Evolutionary conservation across 2,329 filamentous ascomycete species (phyloP), one percentile per base, ranked within the genome.

Genomic region (Cordyceps tenuipes): DNA sequence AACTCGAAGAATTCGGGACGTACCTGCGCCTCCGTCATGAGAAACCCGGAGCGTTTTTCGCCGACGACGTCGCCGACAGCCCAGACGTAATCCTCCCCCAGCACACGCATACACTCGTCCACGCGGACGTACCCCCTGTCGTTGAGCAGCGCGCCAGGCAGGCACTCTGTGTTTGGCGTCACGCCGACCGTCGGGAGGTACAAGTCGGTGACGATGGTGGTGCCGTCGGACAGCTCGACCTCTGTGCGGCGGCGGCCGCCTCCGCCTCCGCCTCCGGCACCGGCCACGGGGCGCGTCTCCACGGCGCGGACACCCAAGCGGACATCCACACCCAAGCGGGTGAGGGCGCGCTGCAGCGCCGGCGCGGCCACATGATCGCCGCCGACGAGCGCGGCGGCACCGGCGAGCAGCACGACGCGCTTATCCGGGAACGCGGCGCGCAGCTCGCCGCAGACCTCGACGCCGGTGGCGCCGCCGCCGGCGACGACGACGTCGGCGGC

Each of bases 11-110:
- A 2, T 4, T 48, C 31, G 44, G 7, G 7, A 39, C 54, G 36
- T 60, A 76, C 76, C 68, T 83, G 81, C 64, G 81, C 80, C 61
- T 82, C 84, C 0, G 83, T 83, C 60, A 82, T 77, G 71, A 86
- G 79, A 66, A 85, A 85, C 1, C 82, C 82, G 6, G 82, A 77
- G 26, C 76, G 73, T 23, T 80, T 79, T 66, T 76, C 76, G 64
- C 75, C 77, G 26, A 82, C 76, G 47, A 82, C 69, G 59, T 84
- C 81, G 26, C 81, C 81, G 3, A 76, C 74, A 8, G 80, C 81
- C 81, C 81, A 84, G 26, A 82, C 74, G 56, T 75, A 69, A 17
- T 74, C 68, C 13, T 72, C 70, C 8, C 71, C 75, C 63, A 73
- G 74, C 41, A 82, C 80, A 41, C 73, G 74, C 67, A 80, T 76